Percentiles rank a stretch among this genome's conserved stretches.
phyloP scores from a whole-genome alignment of 2,329 filamentous ascomycete species.

The Cladosporium sphaerospermum region DNA sequence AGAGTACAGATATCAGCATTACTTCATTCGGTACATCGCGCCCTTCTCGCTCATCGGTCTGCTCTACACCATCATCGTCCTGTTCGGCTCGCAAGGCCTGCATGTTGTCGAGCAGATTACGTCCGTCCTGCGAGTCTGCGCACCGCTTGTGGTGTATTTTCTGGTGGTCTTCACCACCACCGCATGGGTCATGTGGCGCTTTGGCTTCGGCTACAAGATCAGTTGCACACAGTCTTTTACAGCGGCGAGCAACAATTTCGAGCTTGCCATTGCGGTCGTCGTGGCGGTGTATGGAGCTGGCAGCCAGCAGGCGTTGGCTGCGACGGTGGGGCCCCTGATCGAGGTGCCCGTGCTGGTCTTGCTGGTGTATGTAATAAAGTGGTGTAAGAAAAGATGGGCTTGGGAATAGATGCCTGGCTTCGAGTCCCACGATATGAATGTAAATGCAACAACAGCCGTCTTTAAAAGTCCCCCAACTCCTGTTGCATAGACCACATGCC shows the following conservation, averaged over 20 bases:
- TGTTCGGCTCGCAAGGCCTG: slow-evolving; percentile 75
- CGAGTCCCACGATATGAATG: neutral
- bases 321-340: slow-evolving; percentile 78
- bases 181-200: slow-evolving; percentile 52
- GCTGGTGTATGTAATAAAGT: slow-evolving; percentile 68
- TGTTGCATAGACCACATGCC: slow-evolving; percentile 28
- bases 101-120: slow-evolving; percentile 78
- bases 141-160: slow-evolving; percentile 79
- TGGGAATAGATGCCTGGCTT: slow-evolving; percentile 39
- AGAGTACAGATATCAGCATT: slow-evolving; percentile 56
- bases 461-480: slow-evolving; percentile 16
- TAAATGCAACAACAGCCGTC: neutral
- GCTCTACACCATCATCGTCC: slow-evolving; percentile 77
- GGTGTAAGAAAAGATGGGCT: slow-evolving; percentile 48
- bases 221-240: slow-evolving; percentile 77
- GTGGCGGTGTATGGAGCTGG: slow-evolving; percentile 72
- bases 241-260: slow-evolving; percentile 88
- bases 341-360: slow-evolving; percentile 77
- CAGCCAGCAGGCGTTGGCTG: slow-evolving; percentile 73
- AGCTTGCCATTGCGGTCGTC: slow-evolving; percentile 82
- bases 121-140: slow-evolving; percentile 72
- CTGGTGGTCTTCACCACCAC: slow-evolving; percentile 66
- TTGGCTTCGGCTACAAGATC: slow-evolving; percentile 69
- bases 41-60: slow-evolving; percentile 77
- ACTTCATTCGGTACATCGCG: slow-evolving; percentile 63